A percentile compares a stretch with the other conserved stretches of the same genome.
These are phyloP conservation scores for Aspergillus cejpii DNA, from an alignment of 2,329 filamentous ascomycete species.

Conservation along the genomic window DNA sequence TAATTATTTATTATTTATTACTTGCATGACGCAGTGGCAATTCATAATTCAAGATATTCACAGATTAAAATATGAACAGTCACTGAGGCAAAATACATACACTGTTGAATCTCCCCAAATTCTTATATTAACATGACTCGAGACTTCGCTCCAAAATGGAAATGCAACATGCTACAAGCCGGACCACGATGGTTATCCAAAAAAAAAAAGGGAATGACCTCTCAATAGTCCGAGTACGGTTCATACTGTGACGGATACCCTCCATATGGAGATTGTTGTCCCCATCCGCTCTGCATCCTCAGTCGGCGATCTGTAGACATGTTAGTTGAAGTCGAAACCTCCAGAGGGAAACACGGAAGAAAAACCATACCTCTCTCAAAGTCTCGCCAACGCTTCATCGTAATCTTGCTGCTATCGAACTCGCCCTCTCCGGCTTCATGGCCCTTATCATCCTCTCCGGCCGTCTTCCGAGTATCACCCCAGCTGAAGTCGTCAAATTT, in stretches of 20 bases:
- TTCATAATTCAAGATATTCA: too few relatives aligned
- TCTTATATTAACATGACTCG: background rate
- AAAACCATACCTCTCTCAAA: conserved; percentile 65
- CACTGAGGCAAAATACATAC: background rate
- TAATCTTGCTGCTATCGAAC: conserved; percentile 97
- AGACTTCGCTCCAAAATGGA: background rate
- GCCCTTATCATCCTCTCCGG: conserved; percentile 82
- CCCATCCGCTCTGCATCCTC: conserved; percentile 19
- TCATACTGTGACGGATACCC: conserved; percentile 32
- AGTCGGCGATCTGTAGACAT: conserved; percentile 34
- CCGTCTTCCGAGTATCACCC: conserved; percentile 96
- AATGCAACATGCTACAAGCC: background rate
- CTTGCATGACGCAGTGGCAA: too few relatives aligned
- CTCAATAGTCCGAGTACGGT: conserved; percentile 35
- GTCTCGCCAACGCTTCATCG: conserved; percentile 97
- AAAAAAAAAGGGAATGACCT: background rate
- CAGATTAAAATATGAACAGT: too few relatives aligned
- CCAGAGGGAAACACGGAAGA: background rate
- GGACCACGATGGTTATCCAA: background rate
- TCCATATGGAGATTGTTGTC: conserved; percentile 11
- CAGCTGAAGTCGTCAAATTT: conserved; percentile 99
- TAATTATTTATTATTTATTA: too few relatives aligned
- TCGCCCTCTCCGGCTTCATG: conserved; percentile 80
- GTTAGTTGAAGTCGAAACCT: conserved; percentile 5
- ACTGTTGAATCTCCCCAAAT: background rate